phyloP scores from a whole-genome alignment of 2,329 filamentous ascomycete species.

The Cladosporium sp. region DNA sequence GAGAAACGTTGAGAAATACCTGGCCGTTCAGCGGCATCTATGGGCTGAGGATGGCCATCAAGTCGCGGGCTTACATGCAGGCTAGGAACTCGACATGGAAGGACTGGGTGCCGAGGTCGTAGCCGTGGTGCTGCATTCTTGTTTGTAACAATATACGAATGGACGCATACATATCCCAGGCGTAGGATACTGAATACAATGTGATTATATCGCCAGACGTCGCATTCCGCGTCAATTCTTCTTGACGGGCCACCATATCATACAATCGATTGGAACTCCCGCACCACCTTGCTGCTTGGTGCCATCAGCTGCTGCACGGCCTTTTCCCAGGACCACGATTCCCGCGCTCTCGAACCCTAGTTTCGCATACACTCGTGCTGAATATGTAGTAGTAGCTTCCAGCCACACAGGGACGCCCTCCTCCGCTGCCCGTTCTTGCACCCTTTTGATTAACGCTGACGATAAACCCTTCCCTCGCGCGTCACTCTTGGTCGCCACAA shows the following conservation, averaged over 20 bases:
- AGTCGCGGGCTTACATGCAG: conserved; percentile 20
- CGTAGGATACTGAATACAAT: neutral
- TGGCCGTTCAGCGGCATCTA: conserved; percentile 22
- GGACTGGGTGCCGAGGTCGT: conserved; percentile 19
- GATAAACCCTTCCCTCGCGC: conserved; percentile 22
- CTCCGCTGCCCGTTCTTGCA: conserved; percentile 14
- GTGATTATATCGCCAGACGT: too few relatives aligned
- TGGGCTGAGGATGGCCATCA: conserved; percentile 20
- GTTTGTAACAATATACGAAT: neutral
- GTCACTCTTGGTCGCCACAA: conserved; percentile 21
- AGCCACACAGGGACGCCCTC: conserved; percentile 23
- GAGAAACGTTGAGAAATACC: conserved; percentile 7
- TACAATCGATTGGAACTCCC: conserved; percentile 22
- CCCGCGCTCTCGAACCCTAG: conserved; percentile 22
- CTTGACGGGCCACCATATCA: conserved; percentile 23
- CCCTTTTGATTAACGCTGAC: conserved; percentile 15
- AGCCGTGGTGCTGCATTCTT: neutral
- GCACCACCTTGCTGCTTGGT: conserved; percentile 18
- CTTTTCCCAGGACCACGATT: conserved; percentile 19
- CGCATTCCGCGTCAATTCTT: neutral
- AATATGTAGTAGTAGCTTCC: conserved; percentile 24
- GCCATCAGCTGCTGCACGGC: conserved; percentile 18
- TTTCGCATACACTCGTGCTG: conserved; percentile 19
- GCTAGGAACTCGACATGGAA: conserved; percentile 22
- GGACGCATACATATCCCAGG: neutral